Evolutionary conservation across 495 filamentous ascomycete genomes (phyloP).

Genomic region (Talaromyces nanjingensis): DNA sequence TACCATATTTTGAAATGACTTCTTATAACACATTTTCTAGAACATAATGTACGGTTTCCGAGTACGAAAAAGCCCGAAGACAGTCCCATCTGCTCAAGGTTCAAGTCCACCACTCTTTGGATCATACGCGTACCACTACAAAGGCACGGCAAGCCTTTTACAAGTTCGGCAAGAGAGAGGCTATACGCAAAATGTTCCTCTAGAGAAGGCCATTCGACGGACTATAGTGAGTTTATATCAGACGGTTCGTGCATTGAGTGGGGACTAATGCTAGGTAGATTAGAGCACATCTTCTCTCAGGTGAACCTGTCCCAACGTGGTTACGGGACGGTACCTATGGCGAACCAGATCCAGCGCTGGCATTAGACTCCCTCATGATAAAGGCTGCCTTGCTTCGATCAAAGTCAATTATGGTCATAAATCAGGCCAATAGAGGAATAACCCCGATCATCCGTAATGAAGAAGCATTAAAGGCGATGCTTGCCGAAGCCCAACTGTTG

Average conservation of each 20-base stretch:
- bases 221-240: slow-evolving; percentile 1
- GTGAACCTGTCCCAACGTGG: slow-evolving; percentile 13
- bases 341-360: slow-evolving; percentile 10
- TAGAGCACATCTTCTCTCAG: slow-evolving; percentile 6
- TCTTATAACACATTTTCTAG: neutral
- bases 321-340: slow-evolving; percentile 17
- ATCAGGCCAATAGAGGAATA: no score
- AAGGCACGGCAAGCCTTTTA: slow-evolving; percentile 18
- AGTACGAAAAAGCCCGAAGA: neutral
- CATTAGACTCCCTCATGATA: neutral
- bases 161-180: slow-evolving; percentile 16
- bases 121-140: slow-evolving; percentile 10
- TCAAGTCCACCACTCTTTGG: neutral
- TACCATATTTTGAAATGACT: neutral
- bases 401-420: no score
- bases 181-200: slow-evolving; percentile 14
- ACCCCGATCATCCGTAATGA: no score
- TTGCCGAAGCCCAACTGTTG: no score
- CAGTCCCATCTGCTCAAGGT: neutral
- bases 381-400: neutral
- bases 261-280: slow-evolving; percentile 9
- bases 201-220: slow-evolving; percentile 20
- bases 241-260: neutral
- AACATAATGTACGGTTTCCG: neutral
- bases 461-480: no score